phyloP scores from a whole-genome alignment of 345 rosid genomes.

The Syzygium jambos region DNA sequence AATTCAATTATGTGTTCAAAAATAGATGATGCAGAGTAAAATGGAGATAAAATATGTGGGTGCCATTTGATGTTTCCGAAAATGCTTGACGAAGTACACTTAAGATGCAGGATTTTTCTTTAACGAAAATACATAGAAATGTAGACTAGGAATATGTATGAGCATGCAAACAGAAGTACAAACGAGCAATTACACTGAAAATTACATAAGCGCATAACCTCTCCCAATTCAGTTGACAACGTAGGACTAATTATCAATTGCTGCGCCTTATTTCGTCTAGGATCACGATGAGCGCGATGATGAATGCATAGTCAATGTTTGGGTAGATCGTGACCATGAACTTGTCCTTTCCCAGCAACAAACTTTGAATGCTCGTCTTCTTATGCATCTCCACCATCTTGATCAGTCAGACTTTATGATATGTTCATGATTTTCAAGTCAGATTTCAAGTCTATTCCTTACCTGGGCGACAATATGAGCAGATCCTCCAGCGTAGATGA shows the following conservation, averaged over 20 bases:
- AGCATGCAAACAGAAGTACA: background rate
- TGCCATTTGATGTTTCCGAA: background rate
- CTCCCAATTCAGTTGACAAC: background rate
- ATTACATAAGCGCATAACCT: background rate
- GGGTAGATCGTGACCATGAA: slow-evolving; percentile 18
- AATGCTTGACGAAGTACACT: background rate
- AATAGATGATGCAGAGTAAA: too few relatives aligned
- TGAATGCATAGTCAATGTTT: slow-evolving; percentile 18
- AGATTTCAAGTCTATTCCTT: background rate
- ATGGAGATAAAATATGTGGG: background rate
- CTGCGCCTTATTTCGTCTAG: slow-evolving; percentile 10
- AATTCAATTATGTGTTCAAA: too few relatives aligned
- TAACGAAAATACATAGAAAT: background rate
- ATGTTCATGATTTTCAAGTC: background rate
- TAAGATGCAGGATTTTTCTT: background rate
- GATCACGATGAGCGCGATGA: slow-evolving; percentile 8
- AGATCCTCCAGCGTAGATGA: background rate
- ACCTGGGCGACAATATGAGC: background rate
- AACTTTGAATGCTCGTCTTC: background rate
- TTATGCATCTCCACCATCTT: slow-evolving; percentile 15
- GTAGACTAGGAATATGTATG: background rate
- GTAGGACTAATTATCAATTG: too few relatives aligned
- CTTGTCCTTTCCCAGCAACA: slow-evolving; percentile 11
- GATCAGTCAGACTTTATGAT: background rate
- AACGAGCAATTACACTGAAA: background rate